These are phyloP conservation scores for Diaporthe humulicola DNA, from an alignment of 2,329 filamentous ascomycete species.

Conservation along the genomic window DNA sequence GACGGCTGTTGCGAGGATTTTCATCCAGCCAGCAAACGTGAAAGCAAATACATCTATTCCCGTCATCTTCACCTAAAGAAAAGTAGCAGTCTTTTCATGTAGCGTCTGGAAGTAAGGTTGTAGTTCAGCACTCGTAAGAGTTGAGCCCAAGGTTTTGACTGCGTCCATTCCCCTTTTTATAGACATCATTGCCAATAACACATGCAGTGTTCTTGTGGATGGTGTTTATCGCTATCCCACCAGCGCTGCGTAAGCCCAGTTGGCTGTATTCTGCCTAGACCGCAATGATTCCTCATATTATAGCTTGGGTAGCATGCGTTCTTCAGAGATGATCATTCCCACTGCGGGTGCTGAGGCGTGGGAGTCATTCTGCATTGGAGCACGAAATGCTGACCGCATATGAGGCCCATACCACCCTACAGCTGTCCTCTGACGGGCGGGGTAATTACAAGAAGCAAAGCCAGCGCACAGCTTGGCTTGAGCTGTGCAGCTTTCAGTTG, in stretches of 20 bases:
- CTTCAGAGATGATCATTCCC: background rate
- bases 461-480: background rate
- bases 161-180: background rate
- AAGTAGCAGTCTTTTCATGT: background rate
- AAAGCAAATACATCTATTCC: too few species aligned
- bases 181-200: background rate
- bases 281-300: background rate
- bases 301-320: too few species aligned
- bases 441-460: background rate
- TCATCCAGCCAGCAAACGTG: background rate
- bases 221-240: background rate
- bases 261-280: background rate
- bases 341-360: background rate
- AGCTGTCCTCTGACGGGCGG: background rate
- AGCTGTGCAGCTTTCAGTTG: background rate
- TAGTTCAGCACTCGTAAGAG: background rate
- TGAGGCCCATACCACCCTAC: background rate
- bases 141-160: background rate
- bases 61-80: background rate
- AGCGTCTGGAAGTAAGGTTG: background rate
- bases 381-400: conserved; percentile 10
- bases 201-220: background rate
- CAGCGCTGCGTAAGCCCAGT: background rate
- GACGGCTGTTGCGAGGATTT: background rate
- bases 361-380: background rate